These are phyloP conservation scores for Diaporthe ampelina DNA, from an alignment of 2,329 filamentous ascomycete genomes.

Conservation along the genomic window DNA sequence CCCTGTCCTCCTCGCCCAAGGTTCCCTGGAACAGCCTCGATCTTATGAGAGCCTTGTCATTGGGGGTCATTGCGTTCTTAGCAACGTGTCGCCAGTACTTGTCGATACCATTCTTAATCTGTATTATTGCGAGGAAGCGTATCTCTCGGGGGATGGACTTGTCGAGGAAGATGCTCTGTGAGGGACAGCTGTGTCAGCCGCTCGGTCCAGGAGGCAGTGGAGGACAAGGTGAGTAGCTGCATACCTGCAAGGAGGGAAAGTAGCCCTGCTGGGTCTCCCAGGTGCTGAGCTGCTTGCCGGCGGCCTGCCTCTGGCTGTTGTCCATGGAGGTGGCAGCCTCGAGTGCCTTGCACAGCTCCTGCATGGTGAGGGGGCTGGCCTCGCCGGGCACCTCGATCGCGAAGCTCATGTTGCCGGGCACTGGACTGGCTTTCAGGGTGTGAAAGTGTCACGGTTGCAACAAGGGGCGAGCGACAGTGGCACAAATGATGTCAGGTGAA, in stretches of 20 bases:
- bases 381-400: conserved; percentile 86
- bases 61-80: conserved; percentile 76
- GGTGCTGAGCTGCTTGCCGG: conserved; percentile 77
- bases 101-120: conserved; percentile 97
- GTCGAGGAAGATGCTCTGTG: conserved; percentile 82
- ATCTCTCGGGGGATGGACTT: conserved; percentile 81
- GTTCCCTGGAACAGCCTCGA: conserved; percentile 81
- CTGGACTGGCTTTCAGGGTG: not conserved
- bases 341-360: conserved; percentile 75
- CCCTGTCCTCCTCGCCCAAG: conserved; percentile 80
- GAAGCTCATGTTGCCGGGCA: conserved; percentile 69
- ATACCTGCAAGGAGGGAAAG: conserved; percentile 78
- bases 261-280: conserved; percentile 79
- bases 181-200: not conserved
- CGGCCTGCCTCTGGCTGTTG: conserved; percentile 74
- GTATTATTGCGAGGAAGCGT: conserved; percentile 91
- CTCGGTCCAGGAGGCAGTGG: not conserved
- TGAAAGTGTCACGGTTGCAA: conserved; percentile 22
- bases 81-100: conserved; percentile 83
- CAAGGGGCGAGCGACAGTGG: not conserved
- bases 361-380: conserved; percentile 77
- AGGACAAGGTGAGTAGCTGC: not conserved
- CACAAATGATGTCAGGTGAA: conserved; percentile 33
- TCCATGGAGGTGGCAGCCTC: conserved; percentile 74
- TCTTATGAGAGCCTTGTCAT: conserved; percentile 84